Conservation (phyloP, 805 yeast genomes). For the Metschnikowia amazonensis region DNA sequence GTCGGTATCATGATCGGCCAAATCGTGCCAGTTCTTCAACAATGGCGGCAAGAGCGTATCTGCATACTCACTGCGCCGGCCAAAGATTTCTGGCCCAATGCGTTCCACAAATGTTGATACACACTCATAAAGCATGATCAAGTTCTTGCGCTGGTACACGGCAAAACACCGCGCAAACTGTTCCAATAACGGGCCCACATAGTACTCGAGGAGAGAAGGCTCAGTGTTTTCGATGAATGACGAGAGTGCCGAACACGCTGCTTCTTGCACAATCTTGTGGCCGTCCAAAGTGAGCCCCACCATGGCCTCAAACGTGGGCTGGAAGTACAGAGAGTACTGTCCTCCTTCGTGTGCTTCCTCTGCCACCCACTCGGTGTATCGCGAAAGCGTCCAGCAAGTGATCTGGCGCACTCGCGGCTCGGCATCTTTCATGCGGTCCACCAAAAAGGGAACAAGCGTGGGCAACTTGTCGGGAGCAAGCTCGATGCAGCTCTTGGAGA, state of each 20-base stretch:
- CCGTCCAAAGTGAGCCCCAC: slow-evolving; percentile 72
- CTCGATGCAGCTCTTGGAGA: slow-evolving; percentile 82
- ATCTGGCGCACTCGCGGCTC: slow-evolving; percentile 89
- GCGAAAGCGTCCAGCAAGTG: slow-evolving; percentile 90
- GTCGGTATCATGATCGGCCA: slow-evolving; percentile 76
- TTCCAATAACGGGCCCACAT: slow-evolving; percentile 61
- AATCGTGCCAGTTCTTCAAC: slow-evolving; percentile 70
- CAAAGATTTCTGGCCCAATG: slow-evolving; percentile 52
- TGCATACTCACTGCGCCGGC: slow-evolving; percentile 54
- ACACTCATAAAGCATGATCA: slow-evolving; percentile 82
- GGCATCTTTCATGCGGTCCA: slow-evolving; percentile 68
- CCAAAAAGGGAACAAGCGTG: slow-evolving; percentile 75
- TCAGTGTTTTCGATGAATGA: slow-evolving; percentile 78
- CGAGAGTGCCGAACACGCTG: slow-evolving; percentile 85
- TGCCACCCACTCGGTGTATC: slow-evolving; percentile 81
- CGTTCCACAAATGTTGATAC: slow-evolving; percentile 85
- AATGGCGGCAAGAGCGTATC: slow-evolving; percentile 74
- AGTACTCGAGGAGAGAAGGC: slow-evolving; percentile 54
- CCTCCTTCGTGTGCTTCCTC: slow-evolving; percentile 62
- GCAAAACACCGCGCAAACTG: slow-evolving; percentile 73
- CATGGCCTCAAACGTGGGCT: slow-evolving; percentile 75
- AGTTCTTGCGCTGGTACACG: slow-evolving; percentile 75
- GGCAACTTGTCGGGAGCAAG: slow-evolving; percentile 71
- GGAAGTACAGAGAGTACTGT: slow-evolving; percentile 60
- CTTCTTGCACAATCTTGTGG: slow-evolving; percentile 91